Conservation (phyloP, 768 basidiomycete species). For the Cyclocybe cylindracea region DNA sequence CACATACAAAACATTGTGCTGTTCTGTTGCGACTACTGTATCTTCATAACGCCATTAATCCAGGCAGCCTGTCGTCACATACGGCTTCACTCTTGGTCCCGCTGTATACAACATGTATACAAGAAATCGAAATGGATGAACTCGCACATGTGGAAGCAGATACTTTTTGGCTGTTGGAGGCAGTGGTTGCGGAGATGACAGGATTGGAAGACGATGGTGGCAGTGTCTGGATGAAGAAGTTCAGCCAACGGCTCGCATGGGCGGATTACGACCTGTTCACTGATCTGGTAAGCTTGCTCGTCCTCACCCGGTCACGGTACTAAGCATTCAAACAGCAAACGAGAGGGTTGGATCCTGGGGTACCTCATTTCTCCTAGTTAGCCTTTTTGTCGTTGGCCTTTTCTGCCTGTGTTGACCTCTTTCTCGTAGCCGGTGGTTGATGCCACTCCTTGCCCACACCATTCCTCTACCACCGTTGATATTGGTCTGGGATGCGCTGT, state of each 20-base stretch:
- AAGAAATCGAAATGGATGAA: slow-evolving; percentile 64
- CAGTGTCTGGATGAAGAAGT: slow-evolving; percentile 59
- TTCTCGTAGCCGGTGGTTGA: slow-evolving; percentile 66
- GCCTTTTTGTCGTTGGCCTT: slow-evolving; percentile 20
- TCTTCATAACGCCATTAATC: slow-evolving; percentile 70
- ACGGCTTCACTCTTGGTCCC: slow-evolving; percentile 71
- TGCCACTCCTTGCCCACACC: slow-evolving; percentile 70
- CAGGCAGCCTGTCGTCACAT: slow-evolving; percentile 67
- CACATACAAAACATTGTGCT: slow-evolving; percentile 61
- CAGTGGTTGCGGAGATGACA: slow-evolving; percentile 68
- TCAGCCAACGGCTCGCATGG: slow-evolving; percentile 61
- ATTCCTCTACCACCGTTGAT: slow-evolving; percentile 63
- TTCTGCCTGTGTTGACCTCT: not conserved
- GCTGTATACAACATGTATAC: slow-evolving; percentile 59
- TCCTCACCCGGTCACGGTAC: not conserved
- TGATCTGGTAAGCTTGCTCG: slow-evolving; percentile 50
- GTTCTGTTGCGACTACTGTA: slow-evolving; percentile 72
- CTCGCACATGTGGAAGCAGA: slow-evolving; percentile 75
- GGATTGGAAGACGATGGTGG: slow-evolving; percentile 72
- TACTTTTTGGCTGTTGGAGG: slow-evolving; percentile 81
- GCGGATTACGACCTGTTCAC: slow-evolving; percentile 63
- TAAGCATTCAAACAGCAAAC: slow-evolving; percentile 40
- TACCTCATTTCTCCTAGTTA: slow-evolving; percentile 83
- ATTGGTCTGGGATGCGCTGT: slow-evolving; percentile 71
- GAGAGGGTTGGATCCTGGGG: slow-evolving; percentile 66